Evolutionary conservation across 1,284 basidiomycete species (phyloP), one percentile per base, ranked within the genome.

Genomic region (Xanthoconium separans): DNA sequence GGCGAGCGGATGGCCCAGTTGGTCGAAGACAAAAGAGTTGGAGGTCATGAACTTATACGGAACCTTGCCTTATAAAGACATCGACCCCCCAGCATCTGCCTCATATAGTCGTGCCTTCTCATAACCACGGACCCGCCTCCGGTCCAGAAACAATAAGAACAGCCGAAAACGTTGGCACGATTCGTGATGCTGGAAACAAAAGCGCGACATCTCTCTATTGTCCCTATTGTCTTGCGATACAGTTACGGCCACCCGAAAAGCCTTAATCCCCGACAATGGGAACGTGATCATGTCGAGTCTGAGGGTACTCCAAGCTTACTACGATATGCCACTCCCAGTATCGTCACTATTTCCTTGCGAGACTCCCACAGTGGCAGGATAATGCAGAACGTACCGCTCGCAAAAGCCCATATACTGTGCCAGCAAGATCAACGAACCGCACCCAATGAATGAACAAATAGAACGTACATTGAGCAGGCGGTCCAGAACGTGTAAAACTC

Each of bases 401-500:
- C 57, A 45, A 75, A 74, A 0, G 72, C 77, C 78, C 78, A 80
- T 37, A 78, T 74, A 47, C 78, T 75, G 37, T 75, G 40, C 16
- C 45, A 44, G 33, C 34, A 36, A 22, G 15, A 33, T 56, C 33
- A 54, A 50, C 31, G 31, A 16, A 16, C 16, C 15, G 34, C 8
- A 4, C n/a, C 15, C 12, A 50, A 46, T 53, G 27, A 41, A 49
- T 4, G 18, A 39, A 50, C 12, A 48, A 22, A 34, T 20, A 22
- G 37, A 46, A 58, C 55, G 31, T 55, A 79, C 77, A 81, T 78
- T 18, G 75, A 73, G 34, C 77, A 73, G 2, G 74, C 74, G 34
- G 77, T 71, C 80, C 80, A 82, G 60, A 78, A 78, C n/a, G 67
- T 73, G 61, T 75, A 81, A 63, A 81, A 82, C 18, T 59, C 61